Evolutionary conservation across 345 rosid genomes (phyloP).

Genomic region (Citrus maxima): DNA sequence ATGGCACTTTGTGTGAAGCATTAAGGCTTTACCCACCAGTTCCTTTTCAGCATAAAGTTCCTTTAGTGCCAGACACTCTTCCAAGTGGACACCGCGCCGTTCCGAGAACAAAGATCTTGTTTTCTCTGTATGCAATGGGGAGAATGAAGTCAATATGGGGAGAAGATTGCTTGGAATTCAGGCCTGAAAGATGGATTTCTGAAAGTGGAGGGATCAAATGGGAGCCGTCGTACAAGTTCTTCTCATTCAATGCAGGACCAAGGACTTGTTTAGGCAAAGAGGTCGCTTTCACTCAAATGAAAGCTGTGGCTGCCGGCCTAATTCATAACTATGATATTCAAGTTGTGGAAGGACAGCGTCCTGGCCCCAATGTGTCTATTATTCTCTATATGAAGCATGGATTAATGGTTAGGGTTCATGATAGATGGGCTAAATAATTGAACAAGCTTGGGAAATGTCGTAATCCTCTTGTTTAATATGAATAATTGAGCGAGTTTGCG

Average conservation of each 20-base stretch:
- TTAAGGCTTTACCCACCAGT: conserved; percentile 34
- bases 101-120: conserved; percentile 15
- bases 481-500: neutral
- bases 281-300: conserved; percentile 8
- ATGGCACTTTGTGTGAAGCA: conserved; percentile 34
- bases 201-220: conserved; percentile 26
- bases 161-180: conserved; percentile 34
- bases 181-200: conserved; percentile 42
- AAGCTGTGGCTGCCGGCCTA: neutral
- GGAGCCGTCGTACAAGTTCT: neutral
- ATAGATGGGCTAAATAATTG: neutral
- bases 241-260: conserved; percentile 8
- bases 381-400: conserved; percentile 1
- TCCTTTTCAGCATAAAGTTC: conserved; percentile 31
- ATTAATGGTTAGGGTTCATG: neutral
- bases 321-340: neutral
- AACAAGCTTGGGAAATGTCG: neutral
- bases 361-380: neutral
- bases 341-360: neutral
- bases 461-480: too few relatives aligned
- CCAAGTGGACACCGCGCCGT: conserved; percentile 38
- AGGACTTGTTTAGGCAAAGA: conserved; percentile 6
- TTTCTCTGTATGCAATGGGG: conserved; percentile 30
- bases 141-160: conserved; percentile 37
- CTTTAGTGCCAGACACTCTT: conserved; percentile 18